Percentiles rank a stretch among this genome's conserved stretches.
These are phyloP conservation scores for Cairneyella variabilis DNA, from an alignment of 495 filamentous ascomycete genomes.

Conservation along the genomic window DNA sequence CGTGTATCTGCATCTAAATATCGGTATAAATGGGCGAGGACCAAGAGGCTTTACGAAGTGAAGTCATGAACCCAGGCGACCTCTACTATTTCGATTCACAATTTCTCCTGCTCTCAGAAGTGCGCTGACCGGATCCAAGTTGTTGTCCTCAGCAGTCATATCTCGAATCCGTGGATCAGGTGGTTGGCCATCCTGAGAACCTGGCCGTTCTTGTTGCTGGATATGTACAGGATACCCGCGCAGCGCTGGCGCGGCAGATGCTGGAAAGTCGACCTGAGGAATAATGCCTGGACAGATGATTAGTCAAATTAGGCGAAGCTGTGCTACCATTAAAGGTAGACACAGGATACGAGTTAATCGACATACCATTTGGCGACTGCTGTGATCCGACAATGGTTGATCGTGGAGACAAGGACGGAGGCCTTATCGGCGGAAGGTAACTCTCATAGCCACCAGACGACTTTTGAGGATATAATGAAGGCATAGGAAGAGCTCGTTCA, in stretches of 20 bases:
- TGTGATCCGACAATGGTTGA: constrained; percentile 6
- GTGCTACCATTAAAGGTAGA: not conserved
- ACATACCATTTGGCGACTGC: constrained; percentile 23
- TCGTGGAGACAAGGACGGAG: constrained; percentile 26
- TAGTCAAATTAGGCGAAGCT: not conserved
- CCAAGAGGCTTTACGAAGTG: too few relatives aligned
- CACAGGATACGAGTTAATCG: not conserved
- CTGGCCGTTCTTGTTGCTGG: not conserved
- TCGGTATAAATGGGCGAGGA: too few relatives aligned
- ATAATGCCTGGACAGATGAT: constrained; percentile 6
- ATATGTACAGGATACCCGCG: constrained; percentile 10
- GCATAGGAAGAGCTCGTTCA: constrained; percentile 25
- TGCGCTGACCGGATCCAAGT: constrained; percentile 38
- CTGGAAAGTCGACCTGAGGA: constrained; percentile 14
- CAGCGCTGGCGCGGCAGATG: constrained; percentile 14
- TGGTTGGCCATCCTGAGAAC: not conserved
- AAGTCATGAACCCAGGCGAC: not conserved
- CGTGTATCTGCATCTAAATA: too few relatives aligned
- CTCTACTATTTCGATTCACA: constrained; percentile 35
- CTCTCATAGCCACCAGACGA: constrained; percentile 15
- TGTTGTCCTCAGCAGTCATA: constrained; percentile 9
- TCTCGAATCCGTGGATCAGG: constrained; percentile 12
- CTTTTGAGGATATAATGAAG: constrained; percentile 21
- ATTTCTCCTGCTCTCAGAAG: constrained; percentile 52
- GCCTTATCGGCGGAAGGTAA: constrained; percentile 25